A percentile compares a stretch with the other conserved stretches of the same genome.
Evolutionary conservation across 2,329 filamentous ascomycete species (phyloP).

Genomic region (Phialophora chinensis): DNA sequence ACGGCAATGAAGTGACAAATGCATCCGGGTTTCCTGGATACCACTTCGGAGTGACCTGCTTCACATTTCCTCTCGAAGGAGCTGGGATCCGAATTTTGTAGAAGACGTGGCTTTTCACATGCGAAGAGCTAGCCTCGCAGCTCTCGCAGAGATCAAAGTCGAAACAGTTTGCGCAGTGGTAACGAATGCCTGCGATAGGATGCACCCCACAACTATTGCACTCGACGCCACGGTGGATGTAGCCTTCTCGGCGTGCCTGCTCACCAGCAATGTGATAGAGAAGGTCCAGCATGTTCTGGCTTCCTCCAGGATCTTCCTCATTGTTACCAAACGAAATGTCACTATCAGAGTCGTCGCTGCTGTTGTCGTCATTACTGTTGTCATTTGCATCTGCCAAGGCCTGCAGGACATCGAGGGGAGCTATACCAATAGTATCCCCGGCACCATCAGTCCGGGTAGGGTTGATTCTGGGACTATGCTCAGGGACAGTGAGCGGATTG

Average conservation of each 20-base stretch:
- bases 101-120: conserved; percentile 91
- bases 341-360: conserved; percentile 52
- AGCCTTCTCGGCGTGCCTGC: conserved; percentile 83
- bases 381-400: conserved; percentile 42
- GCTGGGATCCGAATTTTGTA: conserved; percentile 94
- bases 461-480: conserved; percentile 1
- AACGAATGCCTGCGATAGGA: conserved; percentile 89
- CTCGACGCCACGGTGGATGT: conserved; percentile 88
- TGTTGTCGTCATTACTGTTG: conserved; percentile 22
- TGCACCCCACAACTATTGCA: conserved; percentile 88
- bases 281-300: conserved; percentile 81
- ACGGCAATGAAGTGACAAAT: conserved; percentile 70
- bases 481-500: conserved; percentile 20
- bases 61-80: conserved; percentile 67
- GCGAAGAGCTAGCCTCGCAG: conserved; percentile 75
- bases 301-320: conserved; percentile 53
- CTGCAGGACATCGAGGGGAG: conserved; percentile 27
- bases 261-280: conserved; percentile 94
- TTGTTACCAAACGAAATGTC: conserved; percentile 50
- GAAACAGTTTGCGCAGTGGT: conserved; percentile 92
- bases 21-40: conserved; percentile 85
- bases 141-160: conserved; percentile 96
- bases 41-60: conserved; percentile 81
- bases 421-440: conserved; percentile 20
- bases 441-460: conserved; percentile 24